Evolutionary conservation across 106 monocot genomes (phyloP).

Genomic region (Dioscorea dumetorum): DNA sequence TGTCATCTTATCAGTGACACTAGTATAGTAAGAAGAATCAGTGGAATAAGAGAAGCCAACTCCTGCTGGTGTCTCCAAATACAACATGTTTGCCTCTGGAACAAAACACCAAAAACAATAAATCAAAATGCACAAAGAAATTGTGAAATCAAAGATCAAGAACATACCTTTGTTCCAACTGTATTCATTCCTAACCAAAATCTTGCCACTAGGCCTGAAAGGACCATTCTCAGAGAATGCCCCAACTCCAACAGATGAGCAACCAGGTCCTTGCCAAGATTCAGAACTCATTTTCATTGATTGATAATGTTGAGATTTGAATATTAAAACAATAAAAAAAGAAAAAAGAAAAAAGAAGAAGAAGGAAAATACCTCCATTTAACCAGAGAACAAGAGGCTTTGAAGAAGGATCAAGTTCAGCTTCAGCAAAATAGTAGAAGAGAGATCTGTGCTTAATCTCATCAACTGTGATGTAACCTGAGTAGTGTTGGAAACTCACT

Average conservation of each 20-base stretch:
- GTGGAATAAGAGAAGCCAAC: conserved; percentile 77
- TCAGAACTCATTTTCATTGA: too few relatives aligned
- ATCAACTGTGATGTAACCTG: conserved; percentile 7
- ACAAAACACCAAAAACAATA: conserved; percentile 1
- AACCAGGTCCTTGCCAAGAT: conserved; percentile 75
- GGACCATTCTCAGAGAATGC: conserved; percentile 99
- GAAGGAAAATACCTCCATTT: conserved; percentile 7
- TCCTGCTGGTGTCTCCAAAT: conserved; percentile 72
- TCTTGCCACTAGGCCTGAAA: conserved; percentile 76
- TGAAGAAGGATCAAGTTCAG: conserved; percentile 1
- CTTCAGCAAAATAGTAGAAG: conserved; percentile 8
- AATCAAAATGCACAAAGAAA: neutral
- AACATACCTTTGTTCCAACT: conserved; percentile 97
- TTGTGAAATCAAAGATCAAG: neutral
- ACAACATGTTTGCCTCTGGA: conserved; percentile 73
- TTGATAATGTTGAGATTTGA: too few relatives aligned
- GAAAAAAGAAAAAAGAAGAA: too few relatives aligned
- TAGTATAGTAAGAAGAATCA: conserved; percentile 44
- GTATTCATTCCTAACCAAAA: conserved; percentile 76
- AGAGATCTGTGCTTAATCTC: neutral
- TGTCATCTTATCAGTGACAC: conserved; percentile 62
- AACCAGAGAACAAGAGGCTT: conserved; percentile 5
- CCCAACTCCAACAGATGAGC: conserved; percentile 94
- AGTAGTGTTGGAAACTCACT: conserved; percentile 9
- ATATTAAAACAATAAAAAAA: too few relatives aligned